Base-by-base conservation (phyloP, 2,329 filamentous ascomycete genomes). In the Zasmidium angulare region DNA sequence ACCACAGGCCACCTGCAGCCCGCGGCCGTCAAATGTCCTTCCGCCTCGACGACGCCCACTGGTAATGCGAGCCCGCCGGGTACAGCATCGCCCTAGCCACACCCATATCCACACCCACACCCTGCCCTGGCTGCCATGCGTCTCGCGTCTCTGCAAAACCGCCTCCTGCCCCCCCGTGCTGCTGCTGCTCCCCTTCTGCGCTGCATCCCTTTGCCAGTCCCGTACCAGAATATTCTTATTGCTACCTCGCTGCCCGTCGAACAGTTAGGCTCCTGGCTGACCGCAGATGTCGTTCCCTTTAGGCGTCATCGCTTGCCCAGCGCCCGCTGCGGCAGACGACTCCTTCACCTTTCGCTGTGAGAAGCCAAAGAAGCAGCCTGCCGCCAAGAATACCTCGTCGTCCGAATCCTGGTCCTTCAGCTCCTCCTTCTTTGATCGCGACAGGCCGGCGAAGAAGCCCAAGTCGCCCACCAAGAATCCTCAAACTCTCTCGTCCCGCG, bases 281-380 rank as follows among this genome's bases (percentile, higher is more conserved):
- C 66, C 65, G 51, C 61, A 67, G 57, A 66, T 67, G 60, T 64
- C 63, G 59, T 62, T 64, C 55, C 60, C 64, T 56, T 55, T 65
- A 67, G 65, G 65, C 14, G 56, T 61, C 29, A 61, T 67, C 56
- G 65, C 63, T 43, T 63, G 59, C 54, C 61, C 65, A 60, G 63
- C 63, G 58, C 56, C 51, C 53, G 61, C 60, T 43, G 54, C 54
- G 46, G 58, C 58, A 29, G 58, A 66, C 55, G 56, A 56, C 56
- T 56, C 52, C 56, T 48, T 24, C 53, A 56, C 3, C 21, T 53
- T 53, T 43, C 52, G 29, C 31, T 55, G 46, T 14, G 26, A 46
- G 20, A 29, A 56, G 21, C 57, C 57, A 21, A 58, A 50, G 54
- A 64, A 59, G 49, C 54, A n/a, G n/a, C n/a, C n/a, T n/a, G n/a